A percentile compares a stretch with the other conserved stretches of the same genome.
phyloP scores from a whole-genome alignment of 805 yeast species.

The Nakazawaea laoshanensis region DNA sequence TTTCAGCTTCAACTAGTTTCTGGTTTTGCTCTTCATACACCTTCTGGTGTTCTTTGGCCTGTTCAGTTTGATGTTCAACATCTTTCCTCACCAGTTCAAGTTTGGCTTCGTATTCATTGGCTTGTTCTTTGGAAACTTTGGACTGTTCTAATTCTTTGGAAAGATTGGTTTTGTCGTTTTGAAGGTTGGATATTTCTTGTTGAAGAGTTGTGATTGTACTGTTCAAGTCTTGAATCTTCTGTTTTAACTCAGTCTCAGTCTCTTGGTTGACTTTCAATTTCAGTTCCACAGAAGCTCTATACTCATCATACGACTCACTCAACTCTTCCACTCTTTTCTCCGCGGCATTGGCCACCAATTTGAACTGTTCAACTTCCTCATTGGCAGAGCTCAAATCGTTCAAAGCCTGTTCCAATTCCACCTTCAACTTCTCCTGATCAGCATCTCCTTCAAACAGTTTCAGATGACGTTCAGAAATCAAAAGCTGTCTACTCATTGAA shows the following conservation, averaged over 20 bases:
- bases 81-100: conserved; percentile 24
- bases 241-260: conserved; percentile 12
- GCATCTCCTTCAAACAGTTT: conserved; percentile 20
- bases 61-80: conserved; percentile 32
- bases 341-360: conserved; percentile 53
- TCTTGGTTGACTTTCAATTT: conserved; percentile 3
- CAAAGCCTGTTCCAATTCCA: conserved; percentile 37
- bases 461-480: conserved; percentile 18
- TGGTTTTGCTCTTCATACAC: conserved; percentile 49
- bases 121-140: conserved; percentile 18
- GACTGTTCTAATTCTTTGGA: conserved; percentile 4
- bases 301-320: conserved; percentile 43
- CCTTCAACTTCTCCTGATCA: conserved; percentile 11
- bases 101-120: conserved; percentile 22
- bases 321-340: conserved; percentile 56
- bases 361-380: conserved; percentile 51
- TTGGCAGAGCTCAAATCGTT: conserved; percentile 50
- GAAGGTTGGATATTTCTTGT: conserved; percentile 16
- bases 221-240: conserved; percentile 11
- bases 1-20: conserved; percentile 43
- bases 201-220: conserved; percentile 16
- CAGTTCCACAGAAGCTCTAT: conserved; percentile 17
- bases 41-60: conserved; percentile 40
- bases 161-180: conserved; percentile 9
- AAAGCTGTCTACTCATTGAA: conserved; percentile 23